These are phyloP conservation scores for Paecilomyces sp. DNA, from an alignment of 2,329 filamentous ascomycete genomes.

Conservation along the genomic window DNA sequence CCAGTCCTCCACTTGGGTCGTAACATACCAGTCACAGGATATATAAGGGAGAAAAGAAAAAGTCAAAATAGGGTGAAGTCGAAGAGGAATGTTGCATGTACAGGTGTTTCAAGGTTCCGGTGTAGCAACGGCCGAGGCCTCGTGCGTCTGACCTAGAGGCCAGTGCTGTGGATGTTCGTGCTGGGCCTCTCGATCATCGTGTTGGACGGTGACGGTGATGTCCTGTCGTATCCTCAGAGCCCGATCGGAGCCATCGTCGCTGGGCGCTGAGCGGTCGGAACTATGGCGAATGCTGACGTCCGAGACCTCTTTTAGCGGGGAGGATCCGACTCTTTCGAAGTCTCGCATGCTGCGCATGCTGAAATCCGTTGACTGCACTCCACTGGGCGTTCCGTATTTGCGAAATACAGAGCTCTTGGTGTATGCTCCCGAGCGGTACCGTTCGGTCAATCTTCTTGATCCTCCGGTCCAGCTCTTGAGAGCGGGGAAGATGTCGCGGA, in stretches of 20 bases:
- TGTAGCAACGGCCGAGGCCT: not conserved
- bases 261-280: constrained; percentile 21
- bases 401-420: constrained; percentile 6
- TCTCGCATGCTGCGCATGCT: constrained; percentile 25
- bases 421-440: constrained; percentile 13
- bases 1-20: not conserved
- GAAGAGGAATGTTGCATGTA: not conserved
- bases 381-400: constrained; percentile 21
- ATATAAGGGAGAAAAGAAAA: not conserved
- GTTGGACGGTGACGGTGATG: constrained; percentile 25
- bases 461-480: constrained; percentile 34
- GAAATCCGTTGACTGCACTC: constrained; percentile 20
- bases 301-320: constrained; percentile 17
- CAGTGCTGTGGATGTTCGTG: not conserved
- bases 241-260: constrained; percentile 29
- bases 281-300: constrained; percentile 18
- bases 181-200: constrained; percentile 2
- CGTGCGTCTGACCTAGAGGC: not conserved
- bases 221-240: constrained; percentile 32
- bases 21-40: not conserved
- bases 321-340: constrained; percentile 14
- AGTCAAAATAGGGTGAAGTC: not conserved
- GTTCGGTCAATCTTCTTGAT: constrained; percentile 24
- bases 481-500: constrained; percentile 41
- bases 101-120: not conserved